phyloP scores from a whole-genome alignment of 495 filamentous ascomycete genomes.

The Rostrohypoxylon terebratum region DNA sequence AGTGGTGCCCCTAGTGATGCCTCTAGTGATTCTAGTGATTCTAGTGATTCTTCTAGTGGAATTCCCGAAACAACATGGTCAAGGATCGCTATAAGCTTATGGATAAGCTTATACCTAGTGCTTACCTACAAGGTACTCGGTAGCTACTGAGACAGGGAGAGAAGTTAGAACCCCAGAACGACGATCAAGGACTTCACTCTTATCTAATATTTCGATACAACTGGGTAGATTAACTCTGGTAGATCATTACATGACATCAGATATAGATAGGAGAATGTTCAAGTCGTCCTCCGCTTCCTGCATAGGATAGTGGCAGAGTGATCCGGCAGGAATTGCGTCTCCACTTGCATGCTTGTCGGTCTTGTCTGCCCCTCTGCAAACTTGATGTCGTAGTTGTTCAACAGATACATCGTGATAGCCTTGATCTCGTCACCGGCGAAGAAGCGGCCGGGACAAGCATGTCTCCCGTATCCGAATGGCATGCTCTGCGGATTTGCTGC shows the following conservation, averaged over 20 bases:
- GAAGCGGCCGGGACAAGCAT: constrained; percentile 65
- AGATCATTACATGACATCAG: constrained; percentile 1
- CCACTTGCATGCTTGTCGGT: constrained; percentile 44
- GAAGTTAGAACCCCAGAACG: no score
- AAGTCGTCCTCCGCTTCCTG: constrained; percentile 23
- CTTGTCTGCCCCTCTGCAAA: constrained; percentile 50
- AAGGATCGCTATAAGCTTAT: no score
- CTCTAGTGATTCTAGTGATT: no score
- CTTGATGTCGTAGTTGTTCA: constrained; percentile 60
- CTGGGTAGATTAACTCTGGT: no score
- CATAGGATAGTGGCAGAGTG: constrained; percentile 34
- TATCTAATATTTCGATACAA: no score
- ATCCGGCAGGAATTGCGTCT: constrained; percentile 33
- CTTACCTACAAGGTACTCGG: no score
- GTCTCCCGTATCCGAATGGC: constrained; percentile 61
- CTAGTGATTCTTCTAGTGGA: neutral
- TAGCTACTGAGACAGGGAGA: no score
- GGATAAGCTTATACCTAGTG: no score
- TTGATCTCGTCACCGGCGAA: constrained; percentile 61
- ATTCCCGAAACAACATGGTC: no score
- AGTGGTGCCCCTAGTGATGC: no score
- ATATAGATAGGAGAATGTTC: neutral
- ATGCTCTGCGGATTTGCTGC: constrained; percentile 49
- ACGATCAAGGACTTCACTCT: no score
- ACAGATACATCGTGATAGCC: constrained; percentile 52